Base-by-base conservation (phyloP, 2,329 filamentous ascomycete species). In the Colletotrichum trifolii region DNA sequence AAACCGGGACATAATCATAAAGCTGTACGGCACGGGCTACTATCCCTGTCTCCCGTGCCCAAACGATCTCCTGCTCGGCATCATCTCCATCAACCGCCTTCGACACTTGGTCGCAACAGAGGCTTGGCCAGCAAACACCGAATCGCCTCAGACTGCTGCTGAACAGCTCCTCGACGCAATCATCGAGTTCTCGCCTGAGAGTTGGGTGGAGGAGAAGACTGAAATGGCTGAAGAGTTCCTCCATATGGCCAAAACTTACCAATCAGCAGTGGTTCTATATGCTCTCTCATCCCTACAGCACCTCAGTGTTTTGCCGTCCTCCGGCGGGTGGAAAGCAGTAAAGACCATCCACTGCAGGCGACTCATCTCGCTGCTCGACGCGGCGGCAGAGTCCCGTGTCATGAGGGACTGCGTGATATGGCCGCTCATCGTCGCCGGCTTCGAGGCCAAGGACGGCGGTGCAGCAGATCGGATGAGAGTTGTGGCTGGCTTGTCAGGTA, bases 1-100 rank as follows among this genome's bases (percentile, higher is more conserved):
- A 43, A 67, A 62, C 15, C 76, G 73, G 48, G 71, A 72, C 11
- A 67, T 76, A 2, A 69, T 76, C 8, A 58, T 65, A 47, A 72
- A 75, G 4, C 62, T 76, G 2, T 73, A 74, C 9, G 35, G 52
- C 15, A 35, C 33, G 6, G 67, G 49, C 5, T 50, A 67, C 15
- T 71, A 67, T 13, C 65, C 70, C 3, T 75, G 76, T 53, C 70
- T 73, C 5, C 69, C 73, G 50, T 79, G 71, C 38, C 77, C 78
- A 0, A 60, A 67, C 0, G 49, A 70, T 0, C 66, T 80, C 1
- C 77, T 80, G 39, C 57, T 60, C 33, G 73, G 76, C 47, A 70
- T 78, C 15, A 69, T 79, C 57, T 71, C 64, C 33, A 75, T 79
- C 60, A 80, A 78, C 60, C 60, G 75, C 53, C 70, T 81, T n/a